These are phyloP conservation scores for Canariomyces notabilis DNA, from an alignment of 2,329 filamentous ascomycete genomes.

Conservation along the genomic window DNA sequence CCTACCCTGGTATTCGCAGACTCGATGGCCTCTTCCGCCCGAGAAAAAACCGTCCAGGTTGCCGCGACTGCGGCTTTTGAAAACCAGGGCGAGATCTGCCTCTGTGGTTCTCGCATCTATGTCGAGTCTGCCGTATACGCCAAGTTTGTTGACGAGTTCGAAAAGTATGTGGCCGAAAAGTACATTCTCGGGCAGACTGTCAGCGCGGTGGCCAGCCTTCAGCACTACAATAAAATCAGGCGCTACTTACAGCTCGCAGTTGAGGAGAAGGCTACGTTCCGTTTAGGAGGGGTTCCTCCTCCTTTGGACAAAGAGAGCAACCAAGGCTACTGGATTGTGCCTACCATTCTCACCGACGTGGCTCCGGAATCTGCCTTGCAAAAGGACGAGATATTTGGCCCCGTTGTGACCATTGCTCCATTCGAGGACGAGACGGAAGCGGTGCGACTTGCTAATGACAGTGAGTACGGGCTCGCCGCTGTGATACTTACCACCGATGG, in stretches of 20 bases:
- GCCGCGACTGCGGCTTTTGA: constrained; percentile 30
- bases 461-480: constrained; percentile 29
- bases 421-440: constrained; percentile 31
- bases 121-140: constrained; percentile 47
- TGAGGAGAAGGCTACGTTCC: constrained; percentile 25
- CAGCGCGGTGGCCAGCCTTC: constrained; percentile 28
- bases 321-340: constrained; percentile 27
- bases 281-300: constrained; percentile 21
- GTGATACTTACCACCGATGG: constrained; percentile 30
- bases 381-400: constrained; percentile 39
- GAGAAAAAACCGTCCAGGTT: constrained; percentile 50
- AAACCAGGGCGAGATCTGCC: constrained; percentile 34
- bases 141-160: constrained; percentile 27
- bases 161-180: constrained; percentile 20
- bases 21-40: constrained; percentile 32
- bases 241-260: constrained; percentile 25
- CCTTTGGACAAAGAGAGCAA: constrained; percentile 10
- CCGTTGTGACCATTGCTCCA: constrained; percentile 36
- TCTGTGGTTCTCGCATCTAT: constrained; percentile 42
- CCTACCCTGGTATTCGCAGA: constrained; percentile 50
- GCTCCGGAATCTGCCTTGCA: constrained; percentile 26
- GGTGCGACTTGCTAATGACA: constrained; percentile 27
- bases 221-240: constrained; percentile 29
- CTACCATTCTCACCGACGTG: constrained; percentile 27
- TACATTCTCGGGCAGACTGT: constrained; percentile 24